phyloP scores from a whole-genome alignment of 768 basidiomycete genomes.

The Leccinum uliginosum region DNA sequence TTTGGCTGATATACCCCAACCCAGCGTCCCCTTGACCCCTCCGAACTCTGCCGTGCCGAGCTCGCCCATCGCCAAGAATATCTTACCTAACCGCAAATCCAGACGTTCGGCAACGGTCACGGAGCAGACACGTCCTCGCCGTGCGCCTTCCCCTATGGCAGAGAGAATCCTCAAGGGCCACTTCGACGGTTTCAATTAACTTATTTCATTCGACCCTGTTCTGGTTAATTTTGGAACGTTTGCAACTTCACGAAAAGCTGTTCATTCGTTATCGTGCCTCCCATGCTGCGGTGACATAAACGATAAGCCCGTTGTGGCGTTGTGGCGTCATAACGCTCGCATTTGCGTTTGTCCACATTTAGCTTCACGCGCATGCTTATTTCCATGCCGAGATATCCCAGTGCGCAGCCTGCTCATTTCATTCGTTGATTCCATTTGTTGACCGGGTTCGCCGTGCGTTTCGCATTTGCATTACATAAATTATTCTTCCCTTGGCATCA shows the following conservation, averaged over 20 bases:
- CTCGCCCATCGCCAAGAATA: slow-evolving; percentile 12
- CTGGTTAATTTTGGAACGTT: slow-evolving; percentile 1
- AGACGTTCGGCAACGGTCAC: slow-evolving; percentile 59
- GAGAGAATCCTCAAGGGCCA: slow-evolving; percentile 89
- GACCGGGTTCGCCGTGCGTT: slow-evolving; percentile 2
- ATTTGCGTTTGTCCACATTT: slow-evolving; percentile 3
- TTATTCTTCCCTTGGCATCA: slow-evolving; percentile 2
- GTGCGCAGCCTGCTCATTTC: slow-evolving; percentile 13
- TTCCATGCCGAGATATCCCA: slow-evolving; percentile 21
- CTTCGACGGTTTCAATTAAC: slow-evolving; percentile 83
- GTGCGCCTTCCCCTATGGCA: slow-evolving; percentile 85
- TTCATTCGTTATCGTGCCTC: slow-evolving; percentile 4
- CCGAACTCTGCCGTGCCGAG: slow-evolving; percentile 47
- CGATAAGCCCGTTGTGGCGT: slow-evolving; percentile 1
- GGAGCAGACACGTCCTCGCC: slow-evolving; percentile 46
- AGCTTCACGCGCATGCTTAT: not conserved
- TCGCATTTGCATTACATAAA: slow-evolving; percentile 3
- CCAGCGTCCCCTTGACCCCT: slow-evolving; percentile 41
- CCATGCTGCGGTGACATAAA: not conserved
- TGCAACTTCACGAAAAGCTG: not conserved
- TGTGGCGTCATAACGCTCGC: slow-evolving; percentile 12
- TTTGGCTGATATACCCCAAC: slow-evolving; percentile 17
- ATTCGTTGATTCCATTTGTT: not conserved
- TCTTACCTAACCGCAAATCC: slow-evolving; percentile 31
- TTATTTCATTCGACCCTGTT: slow-evolving; percentile 2